Base-by-base conservation (phyloP, 176 grass and related monocot genomes). In the Triticum timopheevii region DNA sequence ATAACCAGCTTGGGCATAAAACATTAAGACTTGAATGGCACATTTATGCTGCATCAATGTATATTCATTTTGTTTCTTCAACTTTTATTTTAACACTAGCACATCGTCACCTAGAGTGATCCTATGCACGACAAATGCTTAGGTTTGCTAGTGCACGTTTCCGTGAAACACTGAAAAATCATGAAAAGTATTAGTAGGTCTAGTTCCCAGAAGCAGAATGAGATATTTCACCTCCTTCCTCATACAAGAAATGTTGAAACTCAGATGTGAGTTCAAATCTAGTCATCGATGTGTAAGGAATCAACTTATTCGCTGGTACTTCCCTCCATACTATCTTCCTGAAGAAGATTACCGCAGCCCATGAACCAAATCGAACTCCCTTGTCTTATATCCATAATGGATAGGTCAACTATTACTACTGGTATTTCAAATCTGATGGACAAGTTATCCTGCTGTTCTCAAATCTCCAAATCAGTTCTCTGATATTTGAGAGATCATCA, bases 51-150 rank as follows among this genome's bases (percentile, higher is more conserved):
- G 39, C 40, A 42, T 33, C 33, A 19, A 44, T 22, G 28, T 47
- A 83, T 49, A 80, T 38, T 58, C 69, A 39, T 49, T 87, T 44
- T 66, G 10, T 84, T 52, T 71, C 63, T 77, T 82, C 25, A 22
- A 31, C 22, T 24, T 56, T 16, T 42, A 59, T 73, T 42, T 61
- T 58, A 33, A 63, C 65, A 2, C 20, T 64, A 72, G 87, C 68
- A 74, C 36, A 80, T 65, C 82, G 38, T 71, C 72, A 86, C 52
- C 16, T 78, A 71, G 33, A 78, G 67, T 47, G 12, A 47, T 47
- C 72, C 8, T 50, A 50, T 27, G 65, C 20, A 76, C 20, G 8
- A 61, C 10, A 61, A 40, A 68, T 84, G 35, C 11, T 68, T 79
- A 47, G 20, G n/a, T 78, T n/a, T 15, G 15, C 70, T 19, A 82